phyloP scores from a whole-genome alignment of 1,284 basidiomycete species.

The Rhizoctonia solani region DNA sequence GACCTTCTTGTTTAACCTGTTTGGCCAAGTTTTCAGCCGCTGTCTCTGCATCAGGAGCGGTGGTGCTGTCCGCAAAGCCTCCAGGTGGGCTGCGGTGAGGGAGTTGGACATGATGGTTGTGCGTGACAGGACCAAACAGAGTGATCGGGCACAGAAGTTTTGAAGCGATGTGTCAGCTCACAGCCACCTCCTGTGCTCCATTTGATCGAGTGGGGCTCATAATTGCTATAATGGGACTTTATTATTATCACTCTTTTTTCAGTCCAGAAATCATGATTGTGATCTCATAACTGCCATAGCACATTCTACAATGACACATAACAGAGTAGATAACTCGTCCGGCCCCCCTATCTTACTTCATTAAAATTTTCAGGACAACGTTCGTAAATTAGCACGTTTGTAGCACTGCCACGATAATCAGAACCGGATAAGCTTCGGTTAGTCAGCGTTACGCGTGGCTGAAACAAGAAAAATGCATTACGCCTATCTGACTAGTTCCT shows the following conservation, averaged over 20 bases:
- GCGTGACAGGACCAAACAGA: background rate
- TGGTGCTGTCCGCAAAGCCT: conserved; percentile 68
- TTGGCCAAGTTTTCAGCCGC: conserved; percentile 77
- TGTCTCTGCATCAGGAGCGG: conserved; percentile 79
- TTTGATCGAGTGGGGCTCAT: too few relatives aligned
- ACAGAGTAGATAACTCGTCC: too few relatives aligned
- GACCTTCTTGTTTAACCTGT: conserved; percentile 65
- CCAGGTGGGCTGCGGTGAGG: conserved; percentile 46
- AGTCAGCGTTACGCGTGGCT: conserved; percentile 13
- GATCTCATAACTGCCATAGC: too few relatives aligned
- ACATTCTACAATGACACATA: too few relatives aligned
- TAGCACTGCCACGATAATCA: conserved; percentile 12
- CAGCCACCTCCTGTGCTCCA: background rate
- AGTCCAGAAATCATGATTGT: too few relatives aligned
- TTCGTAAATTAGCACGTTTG: background rate
- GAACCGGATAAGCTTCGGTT: conserved; percentile 17
- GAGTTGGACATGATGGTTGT: conserved; percentile 31
- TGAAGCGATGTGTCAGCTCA: background rate
- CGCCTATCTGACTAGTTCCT: conserved; percentile 20
- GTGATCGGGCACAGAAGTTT: conserved; percentile 22
- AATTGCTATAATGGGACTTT: too few relatives aligned
- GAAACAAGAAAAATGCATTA: conserved; percentile 36
- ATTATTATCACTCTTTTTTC: too few relatives aligned
- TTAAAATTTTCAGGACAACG: too few relatives aligned
- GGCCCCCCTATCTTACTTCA: too few relatives aligned